Conservation (phyloP, 371 early-diverging fungal species). For the Rhizopus delemar region DNA sequence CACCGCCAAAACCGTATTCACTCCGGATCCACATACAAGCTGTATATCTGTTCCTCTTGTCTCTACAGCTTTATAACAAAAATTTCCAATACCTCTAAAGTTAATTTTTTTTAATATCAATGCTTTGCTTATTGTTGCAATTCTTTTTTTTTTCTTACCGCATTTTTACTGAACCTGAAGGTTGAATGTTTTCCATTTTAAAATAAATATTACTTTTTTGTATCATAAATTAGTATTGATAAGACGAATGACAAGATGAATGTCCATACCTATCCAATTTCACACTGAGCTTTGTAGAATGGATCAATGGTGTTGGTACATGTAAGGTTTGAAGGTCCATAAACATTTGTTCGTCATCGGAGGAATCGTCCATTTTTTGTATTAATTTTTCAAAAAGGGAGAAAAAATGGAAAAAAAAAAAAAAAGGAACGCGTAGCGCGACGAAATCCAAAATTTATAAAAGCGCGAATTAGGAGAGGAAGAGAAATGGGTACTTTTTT, state of each 20-base stretch:
- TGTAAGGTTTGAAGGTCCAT: constrained; percentile 37
- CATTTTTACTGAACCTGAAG: constrained; percentile 75
- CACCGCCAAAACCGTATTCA: constrained; percentile 71
- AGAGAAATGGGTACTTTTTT: not conserved
- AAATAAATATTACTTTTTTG: constrained; percentile 64
- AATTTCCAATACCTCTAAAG: constrained; percentile 65
- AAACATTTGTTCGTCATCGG: constrained; percentile 39
- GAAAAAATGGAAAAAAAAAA: constrained; percentile 6
- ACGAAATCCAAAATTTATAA: not conserved
- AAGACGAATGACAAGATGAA: too few relatives aligned
- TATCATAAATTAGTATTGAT: not conserved
- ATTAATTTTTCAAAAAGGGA: constrained; percentile 8
- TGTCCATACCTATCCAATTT: constrained; percentile 41
- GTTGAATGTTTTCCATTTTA: constrained; percentile 75
- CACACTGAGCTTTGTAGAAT: constrained; percentile 44
- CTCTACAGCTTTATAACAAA: constrained; percentile 57
- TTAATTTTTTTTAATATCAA: not conserved
- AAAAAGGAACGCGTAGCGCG: constrained; percentile 1
- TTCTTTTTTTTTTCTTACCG: constrained; percentile 33
- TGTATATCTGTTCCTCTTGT: constrained; percentile 56
- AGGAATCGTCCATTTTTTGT: constrained; percentile 38
- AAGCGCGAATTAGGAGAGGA: not conserved
- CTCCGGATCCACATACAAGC: constrained; percentile 65
- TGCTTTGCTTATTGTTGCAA: not conserved
- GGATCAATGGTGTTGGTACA: constrained; percentile 50